Evolutionary conservation across 495 filamentous ascomycete species (phyloP).

Genomic region (Hyaloscypha finlandica): DNA sequence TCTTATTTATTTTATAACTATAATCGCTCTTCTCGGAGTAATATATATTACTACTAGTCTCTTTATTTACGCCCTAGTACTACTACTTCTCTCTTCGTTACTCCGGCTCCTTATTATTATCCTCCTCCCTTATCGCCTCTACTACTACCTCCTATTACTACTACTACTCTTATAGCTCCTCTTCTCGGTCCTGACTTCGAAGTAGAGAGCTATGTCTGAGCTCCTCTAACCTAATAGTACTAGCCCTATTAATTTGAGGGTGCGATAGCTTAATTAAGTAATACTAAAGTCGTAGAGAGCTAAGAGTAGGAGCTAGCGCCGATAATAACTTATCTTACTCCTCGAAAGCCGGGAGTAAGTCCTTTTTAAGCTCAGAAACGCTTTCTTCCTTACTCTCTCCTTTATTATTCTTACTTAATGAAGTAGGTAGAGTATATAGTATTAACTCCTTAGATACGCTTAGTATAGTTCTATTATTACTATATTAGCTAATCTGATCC

Average conservation of each 20-base stretch:
- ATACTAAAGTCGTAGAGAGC: not conserved
- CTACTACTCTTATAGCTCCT: constrained; percentile 12
- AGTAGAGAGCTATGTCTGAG: constrained; percentile 7
- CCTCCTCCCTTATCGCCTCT: too few species aligned
- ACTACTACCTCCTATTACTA: not conserved
- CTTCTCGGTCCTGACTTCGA: constrained; percentile 3
- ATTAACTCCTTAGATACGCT: constrained; percentile 1
- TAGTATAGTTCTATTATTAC: constrained; percentile 12
- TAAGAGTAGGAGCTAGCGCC: constrained; percentile 12
- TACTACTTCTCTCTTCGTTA: too few species aligned
- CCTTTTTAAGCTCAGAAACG: constrained; percentile 15
- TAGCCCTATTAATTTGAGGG: not conserved
- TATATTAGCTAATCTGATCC: constrained; percentile 13
- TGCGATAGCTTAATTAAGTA: constrained; percentile 3
- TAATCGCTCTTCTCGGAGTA: too few species aligned
- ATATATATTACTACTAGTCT: too few species aligned
- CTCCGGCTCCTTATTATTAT: too few species aligned
- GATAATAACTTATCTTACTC: constrained; percentile 9
- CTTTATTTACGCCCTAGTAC: too few species aligned
- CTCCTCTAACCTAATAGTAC: constrained; percentile 1
- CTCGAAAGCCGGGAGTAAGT: constrained; percentile 4
- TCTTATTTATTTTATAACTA: too few species aligned
- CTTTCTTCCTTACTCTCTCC: constrained; percentile 1
- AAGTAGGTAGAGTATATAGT: not conserved
- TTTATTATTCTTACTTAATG: constrained; percentile 1